Evolutionary conservation across 2,329 filamentous ascomycete species (phyloP), one percentile per base, ranked within the genome.

Genomic region (Sporothrix euskadiensis): DNA sequence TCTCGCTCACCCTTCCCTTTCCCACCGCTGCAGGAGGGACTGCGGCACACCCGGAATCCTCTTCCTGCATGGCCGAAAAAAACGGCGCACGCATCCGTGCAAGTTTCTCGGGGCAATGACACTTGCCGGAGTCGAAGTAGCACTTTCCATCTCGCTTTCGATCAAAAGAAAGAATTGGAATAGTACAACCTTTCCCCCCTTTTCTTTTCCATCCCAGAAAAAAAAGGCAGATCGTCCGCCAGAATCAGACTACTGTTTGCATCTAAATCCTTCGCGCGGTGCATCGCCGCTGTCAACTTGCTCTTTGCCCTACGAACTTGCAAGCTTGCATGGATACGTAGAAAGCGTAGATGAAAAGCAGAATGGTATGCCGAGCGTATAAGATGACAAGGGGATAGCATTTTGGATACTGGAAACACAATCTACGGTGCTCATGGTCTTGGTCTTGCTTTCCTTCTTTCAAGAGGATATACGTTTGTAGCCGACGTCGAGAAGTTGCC

Each of bases 41-140:
- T 70, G 52, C 52, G 68, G 68, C 49, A 57, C 32, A 59, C 10
- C 68, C 68, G 68, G 68, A 70, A 47, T n/a, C 68, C 19, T 4
- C n/a, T 47, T 57, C 35, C 68, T 70, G 52, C 68, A 57, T 47
- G 19, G 9, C 30, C 44, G 39, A 68, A 39, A 26, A 66, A 7
- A 39, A n/a, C 61, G 61, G n/a, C 35, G 61, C 41, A 47, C 26
- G 26, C 61, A 65, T 44, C 61, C 39, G 39, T 66, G 61, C 32
- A 63, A 63, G 32, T 9, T 30, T 56, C 22, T 30, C 52, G 52
- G 52, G 52, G 22, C 52, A 12, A 8, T 12, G 12, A 35, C 35
- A 35, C 44, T 19, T 49, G 32, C 39, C 57, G 57, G 32, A 32
- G 32, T 10, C 16, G 6, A n/a, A n/a, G 32, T 61, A 22, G 57